Evolutionary conservation across 2,329 filamentous ascomycete genomes (phyloP), one percentile per base, ranked within the genome.

Genomic region (Fusarium oxysporum): DNA sequence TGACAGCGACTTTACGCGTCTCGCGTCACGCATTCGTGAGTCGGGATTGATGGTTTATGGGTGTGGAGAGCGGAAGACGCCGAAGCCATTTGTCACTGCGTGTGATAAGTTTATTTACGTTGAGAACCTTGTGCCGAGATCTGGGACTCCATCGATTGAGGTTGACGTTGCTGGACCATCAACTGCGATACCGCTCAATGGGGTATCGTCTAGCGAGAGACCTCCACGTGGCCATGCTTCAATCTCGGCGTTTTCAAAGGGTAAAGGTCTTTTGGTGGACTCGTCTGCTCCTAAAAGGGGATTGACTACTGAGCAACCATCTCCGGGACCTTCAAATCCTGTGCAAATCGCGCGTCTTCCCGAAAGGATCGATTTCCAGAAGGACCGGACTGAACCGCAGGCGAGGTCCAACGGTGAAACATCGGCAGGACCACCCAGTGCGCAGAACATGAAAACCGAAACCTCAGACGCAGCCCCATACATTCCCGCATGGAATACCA

Each of bases 1-100:
- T 59, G 79, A 82, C 56, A 82, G 80, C 62, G 81, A 82, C 65
- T 82, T 82, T 23, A 82, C 80, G 8, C 74, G 80, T 1, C 74
- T 82, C 2, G 81, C 81, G 2, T 77, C 78, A 1, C 72, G 81
- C 2, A 82, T 82, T 35, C 77, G 81, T 0, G 80, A 72, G 17
- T 68, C 70, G 2, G 70, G 70, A 0, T 21, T 72, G 1, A 7
- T 72, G 1, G 70, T 72, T 74, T 81, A 82, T 48, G 81, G 81
- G 5, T 82, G 77, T n/a, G 80, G 81, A 10, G 76, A 80, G 48
- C 61, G 70, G 6, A 80, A 79, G 66, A 81, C 81, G 3, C 80
- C 80, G 1, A 68, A 74, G 43, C 76, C 81, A 0, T 79, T 82
- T 25, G 77, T 81, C 17, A 70, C 69, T 1, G 80, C 80, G 21